A percentile compares a stretch with the other conserved stretches of the same genome.
Evolutionary conservation across 2,329 filamentous ascomycete species (phyloP).

Genomic region (Aulographum hederae): DNA sequence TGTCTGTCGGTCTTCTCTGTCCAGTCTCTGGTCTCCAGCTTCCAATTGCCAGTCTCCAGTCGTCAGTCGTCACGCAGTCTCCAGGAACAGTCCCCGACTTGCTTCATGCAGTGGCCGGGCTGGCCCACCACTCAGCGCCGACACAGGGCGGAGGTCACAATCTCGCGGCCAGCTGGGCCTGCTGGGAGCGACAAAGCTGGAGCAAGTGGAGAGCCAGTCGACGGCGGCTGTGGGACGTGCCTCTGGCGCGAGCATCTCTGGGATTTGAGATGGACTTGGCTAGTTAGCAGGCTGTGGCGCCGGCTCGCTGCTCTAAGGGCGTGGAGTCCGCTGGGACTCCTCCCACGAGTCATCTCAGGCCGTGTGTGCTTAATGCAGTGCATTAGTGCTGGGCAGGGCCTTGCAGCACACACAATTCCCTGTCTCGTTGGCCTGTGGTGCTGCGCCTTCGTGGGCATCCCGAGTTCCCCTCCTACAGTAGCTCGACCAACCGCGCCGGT

Average conservation of each 20-base stretch:
- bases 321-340: neutral
- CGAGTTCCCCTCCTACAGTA: conserved; percentile 9
- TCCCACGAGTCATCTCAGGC: conserved; percentile 5
- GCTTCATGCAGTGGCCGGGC: too few species aligned
- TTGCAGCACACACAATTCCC: conserved; percentile 12
- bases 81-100: too few species aligned
- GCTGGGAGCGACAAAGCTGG: conserved; percentile 11
- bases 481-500: conserved; percentile 18
- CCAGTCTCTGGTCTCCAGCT: too few species aligned
- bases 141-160: too few species aligned
- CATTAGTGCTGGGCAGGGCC: conserved; percentile 17
- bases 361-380: conserved; percentile 13
- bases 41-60: too few species aligned
- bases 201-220: conserved; percentile 6
- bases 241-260: too few species aligned
- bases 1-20: too few species aligned
- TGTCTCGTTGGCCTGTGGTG: conserved; percentile 2
- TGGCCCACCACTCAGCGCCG: too few species aligned
- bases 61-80: too few species aligned
- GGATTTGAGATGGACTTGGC: too few species aligned
- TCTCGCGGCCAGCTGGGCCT: conserved; percentile 9
- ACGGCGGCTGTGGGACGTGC: too few species aligned
- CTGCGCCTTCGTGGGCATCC: conserved; percentile 5
- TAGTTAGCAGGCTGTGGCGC: conserved; percentile 14
- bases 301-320: conserved; percentile 10